Evolutionary conservation across 169 alveolate genomes (phyloP).

Genomic region (Cryptosporidium muris): DNA sequence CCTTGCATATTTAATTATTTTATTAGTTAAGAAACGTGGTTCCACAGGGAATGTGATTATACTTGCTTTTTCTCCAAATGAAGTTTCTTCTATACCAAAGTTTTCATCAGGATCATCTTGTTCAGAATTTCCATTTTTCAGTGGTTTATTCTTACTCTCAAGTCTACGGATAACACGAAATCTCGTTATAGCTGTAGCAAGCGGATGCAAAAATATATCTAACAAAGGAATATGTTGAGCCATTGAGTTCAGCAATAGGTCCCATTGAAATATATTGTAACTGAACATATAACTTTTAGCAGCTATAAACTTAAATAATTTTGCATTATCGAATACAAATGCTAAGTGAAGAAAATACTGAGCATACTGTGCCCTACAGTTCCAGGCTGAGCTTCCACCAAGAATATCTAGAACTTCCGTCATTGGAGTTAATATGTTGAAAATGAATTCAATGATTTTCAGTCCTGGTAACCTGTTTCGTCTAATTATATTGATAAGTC

Average conservation of each 20-base stretch:
- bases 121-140: background rate
- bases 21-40: conserved; percentile 44
- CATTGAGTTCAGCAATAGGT: conserved; percentile 35
- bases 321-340: conserved; percentile 54
- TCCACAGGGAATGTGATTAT: conserved; percentile 26
- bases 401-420: conserved; percentile 2
- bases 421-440: conserved; percentile 6
- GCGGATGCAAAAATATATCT: conserved; percentile 41
- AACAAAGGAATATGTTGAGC: conserved; percentile 61
- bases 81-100: background rate
- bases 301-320: conserved; percentile 20
- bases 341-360: conserved; percentile 64
- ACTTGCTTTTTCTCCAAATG: background rate
- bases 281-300: conserved; percentile 58
- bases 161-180: conserved; percentile 42
- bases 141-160: background rate
- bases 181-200: conserved; percentile 51
- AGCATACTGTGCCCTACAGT: conserved; percentile 17
- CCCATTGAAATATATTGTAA: conserved; percentile 58
- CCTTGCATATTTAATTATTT: conserved; percentile 42
- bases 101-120: conserved; percentile 3
- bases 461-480: conserved; percentile 43
- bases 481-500: conserved; percentile 50
- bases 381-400: conserved; percentile 64
- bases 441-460: conserved; percentile 31